phyloP scores from a whole-genome alignment of 768 basidiomycete species.

The Collybia nuda region DNA sequence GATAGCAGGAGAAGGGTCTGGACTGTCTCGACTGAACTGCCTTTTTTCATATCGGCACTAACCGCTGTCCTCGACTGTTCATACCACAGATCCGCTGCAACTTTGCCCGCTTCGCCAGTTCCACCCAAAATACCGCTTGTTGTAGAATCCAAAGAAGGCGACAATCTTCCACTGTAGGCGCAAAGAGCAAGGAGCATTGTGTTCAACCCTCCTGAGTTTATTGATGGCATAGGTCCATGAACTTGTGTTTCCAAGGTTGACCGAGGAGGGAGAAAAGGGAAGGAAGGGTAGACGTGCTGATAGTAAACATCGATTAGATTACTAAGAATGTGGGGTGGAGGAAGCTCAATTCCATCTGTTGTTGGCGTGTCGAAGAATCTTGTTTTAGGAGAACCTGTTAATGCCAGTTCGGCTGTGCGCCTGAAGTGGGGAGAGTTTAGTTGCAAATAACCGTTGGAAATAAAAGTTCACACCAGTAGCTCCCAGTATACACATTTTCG shows the following conservation, averaged over 20 bases:
- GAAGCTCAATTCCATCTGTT: slow-evolving; percentile 18
- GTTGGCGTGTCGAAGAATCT: slow-evolving; percentile 2
- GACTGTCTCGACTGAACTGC: slow-evolving; percentile 17
- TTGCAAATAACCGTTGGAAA: not conserved
- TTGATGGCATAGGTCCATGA: slow-evolving; percentile 7
- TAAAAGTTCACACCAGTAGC: too few relatives aligned
- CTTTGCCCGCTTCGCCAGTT: slow-evolving; percentile 15
- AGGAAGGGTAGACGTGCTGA: slow-evolving; percentile 19
- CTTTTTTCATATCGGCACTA: slow-evolving; percentile 7
- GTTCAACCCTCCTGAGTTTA: slow-evolving; percentile 6
- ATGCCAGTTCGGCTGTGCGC: slow-evolving; percentile 12
- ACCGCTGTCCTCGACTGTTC: slow-evolving; percentile 16
- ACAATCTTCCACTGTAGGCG: slow-evolving; percentile 25
- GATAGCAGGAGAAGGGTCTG: slow-evolving; percentile 25
- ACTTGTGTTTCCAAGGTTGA: slow-evolving; percentile 10
- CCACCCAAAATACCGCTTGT: slow-evolving; percentile 4
- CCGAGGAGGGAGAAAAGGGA: slow-evolving; percentile 20
- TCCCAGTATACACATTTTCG: too few relatives aligned
- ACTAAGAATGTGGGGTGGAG: slow-evolving; percentile 22
- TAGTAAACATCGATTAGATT: slow-evolving; percentile 24
- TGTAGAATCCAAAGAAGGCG: slow-evolving; percentile 4
- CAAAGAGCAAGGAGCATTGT: slow-evolving; percentile 25
- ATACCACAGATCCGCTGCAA: slow-evolving; percentile 27
- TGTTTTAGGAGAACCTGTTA: slow-evolving; percentile 4
- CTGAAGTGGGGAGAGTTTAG: slow-evolving; percentile 1